phyloP scores from a whole-genome alignment of 371 early-diverging fungal species.

The Gilbertella persicaria region DNA sequence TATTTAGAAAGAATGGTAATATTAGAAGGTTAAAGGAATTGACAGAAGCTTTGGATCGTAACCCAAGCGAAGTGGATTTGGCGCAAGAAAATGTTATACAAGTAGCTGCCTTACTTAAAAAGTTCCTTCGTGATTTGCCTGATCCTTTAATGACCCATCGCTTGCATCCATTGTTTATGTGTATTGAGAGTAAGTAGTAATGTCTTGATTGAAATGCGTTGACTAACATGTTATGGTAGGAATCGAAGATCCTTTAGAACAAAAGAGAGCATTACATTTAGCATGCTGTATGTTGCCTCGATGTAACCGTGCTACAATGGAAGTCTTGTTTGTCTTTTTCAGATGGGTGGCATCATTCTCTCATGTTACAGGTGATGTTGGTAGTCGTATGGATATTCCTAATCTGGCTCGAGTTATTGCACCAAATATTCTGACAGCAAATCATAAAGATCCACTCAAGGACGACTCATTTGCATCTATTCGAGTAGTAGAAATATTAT shows the following conservation, averaged over 20 bases:
- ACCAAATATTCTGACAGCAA: constrained; percentile 89
- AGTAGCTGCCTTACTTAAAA: constrained; percentile 93
- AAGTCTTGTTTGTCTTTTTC: constrained; percentile 85
- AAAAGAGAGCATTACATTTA: constrained; percentile 75
- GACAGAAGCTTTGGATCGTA: constrained; percentile 76
- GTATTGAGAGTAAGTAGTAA: constrained; percentile 57
- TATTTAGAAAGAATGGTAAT: constrained; percentile 97
- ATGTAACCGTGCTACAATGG: constrained; percentile 87
- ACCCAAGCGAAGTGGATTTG: constrained; percentile 73
- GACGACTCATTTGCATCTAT: constrained; percentile 78
- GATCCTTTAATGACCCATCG: constrained; percentile 94
- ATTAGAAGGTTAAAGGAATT: constrained; percentile 84
- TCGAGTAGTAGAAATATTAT: constrained; percentile 71
- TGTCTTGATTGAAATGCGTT: neutral
- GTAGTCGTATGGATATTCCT: constrained; percentile 92
- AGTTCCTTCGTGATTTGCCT: constrained; percentile 92
- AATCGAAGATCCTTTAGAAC: constrained; percentile 49
- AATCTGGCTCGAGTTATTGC: constrained; percentile 94
- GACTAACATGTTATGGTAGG: constrained; percentile 20
- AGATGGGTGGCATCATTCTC: constrained; percentile 81
- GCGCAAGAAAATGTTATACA: constrained; percentile 83
- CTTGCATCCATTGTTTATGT: constrained; percentile 81
- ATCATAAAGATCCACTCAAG: constrained; percentile 78
- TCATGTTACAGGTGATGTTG: constrained; percentile 72
- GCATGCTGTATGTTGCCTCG: constrained; percentile 87